Base-by-base conservation (phyloP, 1,139 yeast genomes). In the Saccharomycopsis hybrid region DNA sequence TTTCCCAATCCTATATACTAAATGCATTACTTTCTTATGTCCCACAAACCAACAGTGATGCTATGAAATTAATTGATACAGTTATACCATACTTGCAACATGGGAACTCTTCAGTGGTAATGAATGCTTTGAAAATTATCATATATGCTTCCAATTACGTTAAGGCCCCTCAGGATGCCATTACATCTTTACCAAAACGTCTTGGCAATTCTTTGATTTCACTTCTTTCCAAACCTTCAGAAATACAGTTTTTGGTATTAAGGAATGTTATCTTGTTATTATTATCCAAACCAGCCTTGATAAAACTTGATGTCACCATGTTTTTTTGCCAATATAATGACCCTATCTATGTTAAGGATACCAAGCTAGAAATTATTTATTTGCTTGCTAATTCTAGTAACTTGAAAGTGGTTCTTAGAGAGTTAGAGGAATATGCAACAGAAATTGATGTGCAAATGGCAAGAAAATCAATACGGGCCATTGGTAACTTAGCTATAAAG, bases 371-470 rank as follows among this genome's bases (percentile, higher is more conserved):
- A 61, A 85, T 92, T 51, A 80, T 90, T 31, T 88, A 85, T 60
- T 68, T 88, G 36, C 68, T 90, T 45, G 95, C 97, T 1, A 76
- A 78, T 57, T 82, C 79, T 51, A 57, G 63, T 2, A 88, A 85
- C 56, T 73, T 85, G 44, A 70, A 69, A 9, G 69, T 73, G 29
- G 92, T 90, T 0, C 67, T 89, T 44, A 70, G 79, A 29, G 97
- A 90, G 61, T 67, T 90, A 43, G 85, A 82, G 57, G 95, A 86
- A 59, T 88, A 89, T 63, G 94, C 95, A 3, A 78, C 90, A 0
- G 95, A 87, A 58, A 83, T 87, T 33, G 96, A 88, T 62, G 78
- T 83, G 7, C 84, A 86, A 51, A 85, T 87, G 81, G 87, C 94
- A 1, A 71, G 95, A 50, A 87, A 88, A 59, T 88, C 97, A 0